Evolutionary conservation across 2,329 filamentous ascomycete genomes (phyloP).

Genomic region (Cytospora piceae): DNA sequence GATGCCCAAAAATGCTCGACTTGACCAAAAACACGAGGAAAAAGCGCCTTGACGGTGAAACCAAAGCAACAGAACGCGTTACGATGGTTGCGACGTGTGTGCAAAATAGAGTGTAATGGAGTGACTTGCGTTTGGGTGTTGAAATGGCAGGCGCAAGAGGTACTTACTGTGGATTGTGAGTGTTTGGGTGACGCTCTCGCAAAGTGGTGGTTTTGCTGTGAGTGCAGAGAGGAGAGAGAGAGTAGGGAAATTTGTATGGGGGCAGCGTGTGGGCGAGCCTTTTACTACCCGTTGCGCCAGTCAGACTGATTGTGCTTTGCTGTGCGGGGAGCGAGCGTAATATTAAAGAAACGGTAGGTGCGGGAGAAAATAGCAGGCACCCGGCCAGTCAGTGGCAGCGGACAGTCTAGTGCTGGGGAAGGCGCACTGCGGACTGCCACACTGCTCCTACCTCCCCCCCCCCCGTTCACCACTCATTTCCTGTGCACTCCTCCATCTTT

Average conservation of each 20-base stretch:
- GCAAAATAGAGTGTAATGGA: conserved; percentile 23
- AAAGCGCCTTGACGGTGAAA: conserved; percentile 18
- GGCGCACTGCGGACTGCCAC: conserved; percentile 18
- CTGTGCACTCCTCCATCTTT: conserved; percentile 8
- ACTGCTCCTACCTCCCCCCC: conserved; percentile 16
- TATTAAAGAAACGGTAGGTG: conserved; percentile 2
- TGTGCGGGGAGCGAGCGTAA: conserved; percentile 4
- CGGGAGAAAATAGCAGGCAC: conserved; percentile 4
- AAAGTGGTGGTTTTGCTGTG: conserved; percentile 25
- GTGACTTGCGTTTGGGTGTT: conserved; percentile 46
- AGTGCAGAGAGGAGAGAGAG: conserved; percentile 24
- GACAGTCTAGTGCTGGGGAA: conserved; percentile 12
- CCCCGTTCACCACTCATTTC: not conserved
- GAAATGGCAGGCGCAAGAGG: conserved; percentile 28
- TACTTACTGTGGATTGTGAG: conserved; percentile 27
- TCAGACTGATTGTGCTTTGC: conserved; percentile 6
- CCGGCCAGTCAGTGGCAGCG: conserved; percentile 9
- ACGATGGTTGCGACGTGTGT: conserved; percentile 24
- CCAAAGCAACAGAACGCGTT: conserved; percentile 9
- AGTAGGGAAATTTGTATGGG: conserved; percentile 23
- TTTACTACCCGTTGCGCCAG: conserved; percentile 24
- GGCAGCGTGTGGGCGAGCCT: conserved; percentile 25
- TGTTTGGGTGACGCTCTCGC: conserved; percentile 25
- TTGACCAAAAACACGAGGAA: conserved; percentile 12
- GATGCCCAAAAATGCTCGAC: conserved; percentile 24